A percentile compares a stretch with the other conserved stretches of the same genome.
These are phyloP conservation scores for Punctularia strigosozonata DNA, from an alignment of 768 basidiomycete species.

Conservation along the genomic window DNA sequence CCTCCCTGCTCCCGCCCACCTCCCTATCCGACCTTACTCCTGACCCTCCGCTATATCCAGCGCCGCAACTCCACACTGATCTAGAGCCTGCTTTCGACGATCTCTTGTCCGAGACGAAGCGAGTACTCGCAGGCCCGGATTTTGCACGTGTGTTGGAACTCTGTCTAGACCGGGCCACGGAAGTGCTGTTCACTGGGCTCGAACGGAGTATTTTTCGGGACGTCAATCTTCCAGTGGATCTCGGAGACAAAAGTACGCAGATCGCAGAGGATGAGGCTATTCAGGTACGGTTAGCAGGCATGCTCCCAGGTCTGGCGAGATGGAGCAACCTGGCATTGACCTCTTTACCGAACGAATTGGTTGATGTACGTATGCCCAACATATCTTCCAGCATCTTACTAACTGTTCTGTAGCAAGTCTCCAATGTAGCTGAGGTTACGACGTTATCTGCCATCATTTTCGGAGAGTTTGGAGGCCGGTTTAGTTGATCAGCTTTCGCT, in stretches of 20 bases:
- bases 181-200: constrained; percentile 50
- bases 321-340: constrained; percentile 67
- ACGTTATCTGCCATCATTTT: constrained; percentile 67
- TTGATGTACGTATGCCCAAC: constrained; percentile 50
- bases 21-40: constrained; percentile 16
- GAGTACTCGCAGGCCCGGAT: constrained; percentile 52
- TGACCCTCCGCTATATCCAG: too few species aligned
- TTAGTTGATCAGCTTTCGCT: constrained; percentile 16
- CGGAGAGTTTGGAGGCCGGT: constrained; percentile 50
- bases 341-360: constrained; percentile 65
- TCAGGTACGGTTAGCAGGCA: constrained; percentile 59
- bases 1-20: constrained; percentile 16
- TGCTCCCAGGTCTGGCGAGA: constrained; percentile 69
- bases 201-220: constrained; percentile 51
- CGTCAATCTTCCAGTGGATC: constrained; percentile 8
- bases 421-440: constrained; percentile 52
- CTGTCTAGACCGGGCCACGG: constrained; percentile 61
- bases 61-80: constrained; percentile 17
- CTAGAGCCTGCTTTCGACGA: constrained; percentile 41
- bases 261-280: constrained; percentile 21
- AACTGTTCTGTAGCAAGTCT: constrained; percentile 26
- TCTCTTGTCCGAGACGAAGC: constrained; percentile 60
- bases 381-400: not conserved
- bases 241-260: constrained; percentile 10
- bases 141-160: constrained; percentile 60